phyloP scores from a whole-genome alignment of 208 protist species.

The Crithidia bombi region DNA sequence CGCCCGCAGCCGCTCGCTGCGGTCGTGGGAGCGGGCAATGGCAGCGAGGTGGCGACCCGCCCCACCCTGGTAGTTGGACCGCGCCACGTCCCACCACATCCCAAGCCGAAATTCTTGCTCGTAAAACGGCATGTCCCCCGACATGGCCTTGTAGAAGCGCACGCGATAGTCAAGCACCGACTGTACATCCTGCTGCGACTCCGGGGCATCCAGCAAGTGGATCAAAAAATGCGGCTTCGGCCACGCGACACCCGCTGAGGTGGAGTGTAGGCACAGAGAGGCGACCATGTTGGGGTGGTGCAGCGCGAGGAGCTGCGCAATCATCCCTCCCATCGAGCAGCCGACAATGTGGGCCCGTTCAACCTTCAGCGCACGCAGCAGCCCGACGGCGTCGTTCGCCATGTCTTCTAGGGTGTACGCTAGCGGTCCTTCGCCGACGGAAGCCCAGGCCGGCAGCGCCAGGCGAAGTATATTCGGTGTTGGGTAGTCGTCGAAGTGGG shows the following conservation, averaged over 20 bases:
- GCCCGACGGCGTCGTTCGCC: conserved; percentile 60
- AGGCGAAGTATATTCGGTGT: conserved; percentile 48
- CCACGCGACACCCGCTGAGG: conserved; percentile 59
- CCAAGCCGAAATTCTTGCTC: conserved; percentile 41
- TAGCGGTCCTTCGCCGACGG: conserved; percentile 47
- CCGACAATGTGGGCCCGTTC: conserved; percentile 64
- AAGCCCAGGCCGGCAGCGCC: conserved; percentile 53
- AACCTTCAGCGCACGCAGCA: conserved; percentile 58
- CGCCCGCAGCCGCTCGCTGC: conserved; percentile 33
- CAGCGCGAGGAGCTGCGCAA: conserved; percentile 61
- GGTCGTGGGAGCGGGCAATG: conserved; percentile 35
- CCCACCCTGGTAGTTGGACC: conserved; percentile 32
- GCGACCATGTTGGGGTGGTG: conserved; percentile 51
- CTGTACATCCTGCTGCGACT: conserved; percentile 41
- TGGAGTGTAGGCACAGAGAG: conserved; percentile 75
- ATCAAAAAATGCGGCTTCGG: conserved; percentile 59
- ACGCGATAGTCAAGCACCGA: conserved; percentile 66
- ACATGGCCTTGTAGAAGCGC: conserved; percentile 33
- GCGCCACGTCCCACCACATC: conserved; percentile 37
- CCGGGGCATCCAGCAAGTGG: conserved; percentile 60
- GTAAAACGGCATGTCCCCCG: conserved; percentile 43
- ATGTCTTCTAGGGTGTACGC: conserved; percentile 80
- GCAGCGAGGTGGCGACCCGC: conserved; percentile 42
- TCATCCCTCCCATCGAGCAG: conserved; percentile 85
- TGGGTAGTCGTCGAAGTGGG: conserved; percentile 55